These are phyloP conservation scores for Pulveroboletus ravenelii DNA, from an alignment of 768 basidiomycete species.

Conservation along the genomic window DNA sequence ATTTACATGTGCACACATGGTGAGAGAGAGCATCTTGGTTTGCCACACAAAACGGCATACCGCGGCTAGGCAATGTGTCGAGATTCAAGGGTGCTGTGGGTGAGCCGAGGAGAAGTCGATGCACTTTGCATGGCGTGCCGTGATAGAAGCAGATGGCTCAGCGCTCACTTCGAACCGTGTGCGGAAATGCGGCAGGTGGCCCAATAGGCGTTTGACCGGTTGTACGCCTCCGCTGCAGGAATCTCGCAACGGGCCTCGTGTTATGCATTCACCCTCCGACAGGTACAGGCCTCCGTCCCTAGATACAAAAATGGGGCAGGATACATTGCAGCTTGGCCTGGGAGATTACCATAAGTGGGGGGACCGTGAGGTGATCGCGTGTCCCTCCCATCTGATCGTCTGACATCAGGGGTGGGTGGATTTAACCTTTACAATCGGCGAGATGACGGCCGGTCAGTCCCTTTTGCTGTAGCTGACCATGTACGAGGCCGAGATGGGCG, in stretches of 20 bases:
- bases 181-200: constrained; percentile 2
- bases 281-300: constrained; percentile 7
- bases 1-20: neutral
- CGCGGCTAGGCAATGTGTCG: neutral
- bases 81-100: constrained; percentile 3
- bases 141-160: constrained; percentile 5
- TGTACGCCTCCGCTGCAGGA: constrained; percentile 2
- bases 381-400: constrained; percentile 10
- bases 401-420: constrained; percentile 17
- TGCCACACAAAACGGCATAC: neutral
- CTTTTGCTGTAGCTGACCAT: constrained; percentile 1
- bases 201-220: neutral
- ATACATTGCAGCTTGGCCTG: constrained; percentile 1
- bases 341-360: constrained; percentile 10
- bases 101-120: constrained; percentile 13
- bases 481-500: neutral
- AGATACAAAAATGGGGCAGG: neutral
- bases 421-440: constrained; percentile 22
- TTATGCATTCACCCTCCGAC: neutral
- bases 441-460: constrained; percentile 13
- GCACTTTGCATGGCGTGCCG: neutral
- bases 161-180: neutral
- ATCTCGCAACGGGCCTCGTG: neutral
- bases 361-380: constrained; percentile 29
- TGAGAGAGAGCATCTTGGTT: neutral